Evolutionary conservation across 805 yeast genomes (phyloP).

Genomic region (Candida ascalaphidarum): DNA sequence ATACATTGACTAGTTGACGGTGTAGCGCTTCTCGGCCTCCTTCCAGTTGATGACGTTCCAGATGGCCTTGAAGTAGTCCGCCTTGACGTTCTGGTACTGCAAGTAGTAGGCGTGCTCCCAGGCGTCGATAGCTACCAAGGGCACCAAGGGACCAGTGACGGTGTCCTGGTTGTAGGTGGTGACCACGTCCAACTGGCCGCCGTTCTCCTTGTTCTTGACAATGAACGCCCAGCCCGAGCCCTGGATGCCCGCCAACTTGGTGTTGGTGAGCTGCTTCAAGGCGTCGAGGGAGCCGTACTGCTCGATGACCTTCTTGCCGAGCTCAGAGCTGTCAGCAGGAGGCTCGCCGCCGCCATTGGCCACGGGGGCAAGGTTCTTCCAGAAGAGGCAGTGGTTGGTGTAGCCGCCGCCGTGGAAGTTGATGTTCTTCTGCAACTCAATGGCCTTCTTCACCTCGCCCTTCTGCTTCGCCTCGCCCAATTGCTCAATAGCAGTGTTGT

Average conservation of each 20-base stretch:
- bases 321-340: conserved; percentile 16
- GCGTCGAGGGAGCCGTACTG: conserved; percentile 40
- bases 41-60: conserved; percentile 46
- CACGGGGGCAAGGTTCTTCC: conserved; percentile 41
- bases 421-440: conserved; percentile 37
- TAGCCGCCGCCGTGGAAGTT: conserved; percentile 46
- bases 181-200: conserved; percentile 33
- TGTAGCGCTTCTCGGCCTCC: conserved; percentile 39
- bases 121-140: conserved; percentile 43
- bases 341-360: conserved; percentile 31
- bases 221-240: conserved; percentile 49
- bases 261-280: conserved; percentile 32
- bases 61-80: conserved; percentile 40
- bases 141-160: conserved; percentile 33
- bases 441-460: conserved; percentile 31
- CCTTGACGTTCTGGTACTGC: conserved; percentile 44
- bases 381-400: conserved; percentile 41
- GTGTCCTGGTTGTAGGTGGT: conserved; percentile 43
- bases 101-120: conserved; percentile 50
- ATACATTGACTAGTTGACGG: conserved; percentile 5
- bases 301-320: conserved; percentile 26
- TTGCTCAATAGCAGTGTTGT: conserved; percentile 37
- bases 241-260: conserved; percentile 40
- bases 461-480: conserved; percentile 23
- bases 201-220: conserved; percentile 37